Evolutionary conservation across 2,329 filamentous ascomycete genomes (phyloP).

Genomic region (Fusarium poae): DNA sequence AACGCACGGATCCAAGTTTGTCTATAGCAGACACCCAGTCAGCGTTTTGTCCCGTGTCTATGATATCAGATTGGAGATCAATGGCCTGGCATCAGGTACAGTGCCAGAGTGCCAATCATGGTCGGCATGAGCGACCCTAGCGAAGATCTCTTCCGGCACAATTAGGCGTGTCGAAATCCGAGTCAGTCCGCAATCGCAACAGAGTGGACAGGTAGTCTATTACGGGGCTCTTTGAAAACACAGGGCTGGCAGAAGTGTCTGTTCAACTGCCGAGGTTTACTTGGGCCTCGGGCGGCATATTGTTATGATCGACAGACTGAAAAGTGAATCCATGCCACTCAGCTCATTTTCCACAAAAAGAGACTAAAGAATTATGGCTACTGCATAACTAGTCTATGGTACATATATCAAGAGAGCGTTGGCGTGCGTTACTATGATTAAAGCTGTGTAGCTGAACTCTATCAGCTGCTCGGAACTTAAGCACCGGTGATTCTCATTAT

Average conservation of each 20-base stretch:
- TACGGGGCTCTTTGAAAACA: too few relatives aligned
- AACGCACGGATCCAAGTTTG: constrained; percentile 26
- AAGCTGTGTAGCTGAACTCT: constrained; percentile 10
- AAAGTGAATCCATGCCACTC: constrained; percentile 9
- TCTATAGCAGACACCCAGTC: constrained; percentile 13
- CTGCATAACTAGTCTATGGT: neutral
- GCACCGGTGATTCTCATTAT: constrained; percentile 13
- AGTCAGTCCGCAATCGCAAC: neutral
- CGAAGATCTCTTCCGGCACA: neutral
- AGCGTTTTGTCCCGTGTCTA: constrained; percentile 13
- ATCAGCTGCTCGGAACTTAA: constrained; percentile 5
- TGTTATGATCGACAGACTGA: constrained; percentile 25
- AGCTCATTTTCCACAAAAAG: neutral
- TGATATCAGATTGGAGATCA: constrained; percentile 20
- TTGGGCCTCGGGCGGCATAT: constrained; percentile 23
- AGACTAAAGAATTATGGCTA: too few relatives aligned
- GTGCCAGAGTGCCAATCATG: neutral
- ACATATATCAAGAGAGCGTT: constrained; percentile 7
- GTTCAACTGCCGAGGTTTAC: constrained; percentile 25
- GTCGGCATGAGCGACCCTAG: neutral
- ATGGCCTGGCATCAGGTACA: neutral
- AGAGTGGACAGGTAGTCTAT: neutral
- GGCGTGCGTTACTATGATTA: neutral
- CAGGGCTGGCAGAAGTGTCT: neutral
- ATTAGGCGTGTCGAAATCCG: neutral